These are phyloP conservation scores for Acer negundo DNA, from an alignment of 345 rosid genomes.

Conservation along the genomic window DNA sequence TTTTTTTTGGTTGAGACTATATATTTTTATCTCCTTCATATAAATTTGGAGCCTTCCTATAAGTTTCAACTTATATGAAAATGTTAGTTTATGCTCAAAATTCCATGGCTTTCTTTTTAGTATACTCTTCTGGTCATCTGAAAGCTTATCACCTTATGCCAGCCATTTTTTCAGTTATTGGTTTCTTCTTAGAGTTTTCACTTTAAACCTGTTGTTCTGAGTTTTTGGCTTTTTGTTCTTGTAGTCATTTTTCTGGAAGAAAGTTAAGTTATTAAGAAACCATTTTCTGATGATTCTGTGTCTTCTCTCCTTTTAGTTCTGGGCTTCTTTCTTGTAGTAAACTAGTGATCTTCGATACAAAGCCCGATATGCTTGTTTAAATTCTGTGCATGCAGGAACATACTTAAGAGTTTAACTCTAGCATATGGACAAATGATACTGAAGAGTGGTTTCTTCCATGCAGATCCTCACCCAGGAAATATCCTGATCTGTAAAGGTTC, in stretches of 20 bases:
- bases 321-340: slow-evolving; percentile 1
- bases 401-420: slow-evolving; percentile 73
- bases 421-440: slow-evolving; percentile 98
- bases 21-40: neutral
- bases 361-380: slow-evolving; percentile 15
- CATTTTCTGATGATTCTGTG: slow-evolving; percentile 5
- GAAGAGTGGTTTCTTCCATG: slow-evolving; percentile 95
- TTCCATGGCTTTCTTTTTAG: neutral
- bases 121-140: neutral
- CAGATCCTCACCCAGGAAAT: slow-evolving; percentile 98
- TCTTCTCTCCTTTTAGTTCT: neutral
- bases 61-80: slow-evolving; percentile 20
- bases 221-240: slow-evolving; percentile 9
- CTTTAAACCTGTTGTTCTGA: neutral
- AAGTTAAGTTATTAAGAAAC: neutral
- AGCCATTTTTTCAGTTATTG: neutral
- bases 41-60: neutral
- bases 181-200: neutral
- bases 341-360: slow-evolving; percentile 3
- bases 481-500: slow-evolving; percentile 87
- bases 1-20: neutral
- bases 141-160: neutral
- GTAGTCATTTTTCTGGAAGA: neutral
- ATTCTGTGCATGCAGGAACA: slow-evolving; percentile 55
- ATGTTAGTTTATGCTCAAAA: neutral